A percentile compares a stretch with the other conserved stretches of the same genome.
Conservation (phyloP, 306 rosid species). For the Albizia julibrissin region DNA sequence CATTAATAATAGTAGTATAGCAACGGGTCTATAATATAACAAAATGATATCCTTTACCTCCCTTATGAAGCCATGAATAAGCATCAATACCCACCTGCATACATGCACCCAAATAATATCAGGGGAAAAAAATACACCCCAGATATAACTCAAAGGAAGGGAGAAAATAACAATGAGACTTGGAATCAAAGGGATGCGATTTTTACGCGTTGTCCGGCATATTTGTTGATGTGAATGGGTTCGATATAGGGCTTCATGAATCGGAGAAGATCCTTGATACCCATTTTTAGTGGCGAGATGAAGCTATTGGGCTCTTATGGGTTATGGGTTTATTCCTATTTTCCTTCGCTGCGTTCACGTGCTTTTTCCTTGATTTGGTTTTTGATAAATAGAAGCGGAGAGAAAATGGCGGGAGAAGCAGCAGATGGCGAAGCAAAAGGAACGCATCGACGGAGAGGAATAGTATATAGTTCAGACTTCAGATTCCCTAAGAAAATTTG, state of each 20-base stretch:
- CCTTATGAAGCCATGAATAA: slow-evolving; percentile 97
- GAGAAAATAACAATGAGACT: slow-evolving; percentile 26
- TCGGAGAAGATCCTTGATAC: slow-evolving; percentile 94
- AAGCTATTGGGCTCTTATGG: slow-evolving; percentile 12
- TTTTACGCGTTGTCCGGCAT: slow-evolving; percentile 80
- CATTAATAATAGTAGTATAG: not conserved
- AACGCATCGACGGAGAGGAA: slow-evolving; percentile 27
- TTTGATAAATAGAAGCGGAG: not conserved
- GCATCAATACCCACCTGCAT: slow-evolving; percentile 97
- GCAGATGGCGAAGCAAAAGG: slow-evolving; percentile 39
- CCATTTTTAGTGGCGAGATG: slow-evolving; percentile 48
- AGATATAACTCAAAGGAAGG: not conserved
- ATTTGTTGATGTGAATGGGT: slow-evolving; percentile 68
- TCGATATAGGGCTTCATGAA: slow-evolving; percentile 83
- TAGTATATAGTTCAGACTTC: not conserved
- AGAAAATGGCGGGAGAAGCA: slow-evolving; percentile 71
- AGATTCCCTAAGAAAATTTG: not conserved
- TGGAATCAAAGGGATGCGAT: not conserved
- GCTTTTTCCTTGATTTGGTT: not conserved
- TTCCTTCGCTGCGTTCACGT: not conserved
- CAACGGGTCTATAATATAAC: not conserved
- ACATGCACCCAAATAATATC: not conserved
- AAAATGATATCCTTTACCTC: slow-evolving; percentile 50
- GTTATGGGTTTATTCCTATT: slow-evolving; percentile 33
- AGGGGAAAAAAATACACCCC: not conserved